Evolutionary conservation across 129 eudicot species (phyloP), one percentile per base, ranked within the genome.

Genomic region (sunflower (Helianthus annuus)): DNA sequence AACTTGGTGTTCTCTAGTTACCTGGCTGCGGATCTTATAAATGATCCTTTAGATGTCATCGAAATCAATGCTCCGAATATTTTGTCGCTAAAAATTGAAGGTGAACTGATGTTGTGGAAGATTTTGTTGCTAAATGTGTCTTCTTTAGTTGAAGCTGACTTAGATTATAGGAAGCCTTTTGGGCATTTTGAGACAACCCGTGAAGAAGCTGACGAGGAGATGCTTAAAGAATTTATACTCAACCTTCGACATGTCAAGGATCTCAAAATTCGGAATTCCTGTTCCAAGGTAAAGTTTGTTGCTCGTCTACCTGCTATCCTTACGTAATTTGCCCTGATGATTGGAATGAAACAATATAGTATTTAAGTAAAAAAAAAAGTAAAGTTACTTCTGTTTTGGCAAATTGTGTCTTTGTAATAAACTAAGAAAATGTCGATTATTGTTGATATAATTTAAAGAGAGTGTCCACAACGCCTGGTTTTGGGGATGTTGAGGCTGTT

Each of bases 41-140:
- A 0, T 70, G 63, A 70, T 55, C 45, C 44, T 57, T 55, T 10
- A 1, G 73, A 46, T 57, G 14, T 68, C 14, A 34, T 76, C 6
- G 74, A 76, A 68, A 74, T 64, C 46, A 64, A 74, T 74, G 79
- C 79, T 27, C 79, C 79, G 10, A 16, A 58, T 48, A 60, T 76
- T 7, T 48, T 59, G 60, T 76, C 75, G 48, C 69, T 76, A 13
- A 67, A 40, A 7, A 76, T 76, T 22, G 16, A 46, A 34, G 56
- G 14, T 57, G 9, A 15, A 42, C 29, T 55, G 73, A 15, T 6
- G 4, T 66, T 55, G 46, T 19, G 63, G 75, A 76, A 68, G 75
- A 15, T 76, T 68, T 51, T 58, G 80, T 68, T 76, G 54, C 6
- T 34, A 48, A 36, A 76, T 48, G 75, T 76, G 9, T 46, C 75